A percentile compares a stretch with the other conserved stretches of the same genome.
Evolutionary conservation across 306 rosid genomes (phyloP).

Genomic region (Sicyos edulis): DNA sequence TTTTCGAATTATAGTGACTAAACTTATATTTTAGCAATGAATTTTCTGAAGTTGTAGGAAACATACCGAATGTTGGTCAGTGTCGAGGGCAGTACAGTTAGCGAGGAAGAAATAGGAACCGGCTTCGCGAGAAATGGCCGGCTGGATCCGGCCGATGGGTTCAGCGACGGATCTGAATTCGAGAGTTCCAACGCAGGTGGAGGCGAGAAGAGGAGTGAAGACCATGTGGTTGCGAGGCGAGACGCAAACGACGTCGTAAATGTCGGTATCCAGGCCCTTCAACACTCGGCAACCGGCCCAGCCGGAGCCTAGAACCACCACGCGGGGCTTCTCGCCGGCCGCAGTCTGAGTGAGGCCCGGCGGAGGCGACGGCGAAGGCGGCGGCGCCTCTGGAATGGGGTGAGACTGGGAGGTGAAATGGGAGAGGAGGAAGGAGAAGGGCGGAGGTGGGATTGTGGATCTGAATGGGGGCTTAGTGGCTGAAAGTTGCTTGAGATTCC

Average conservation of each 20-base stretch:
- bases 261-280: constrained; percentile 62
- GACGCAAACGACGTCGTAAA: constrained; percentile 85
- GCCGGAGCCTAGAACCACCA: constrained; percentile 82
- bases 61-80: constrained; percentile 60
- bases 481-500: constrained; percentile 43
- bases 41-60: too few species aligned
- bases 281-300: constrained; percentile 91
- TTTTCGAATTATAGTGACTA: too few species aligned
- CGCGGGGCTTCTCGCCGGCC: constrained; percentile 75
- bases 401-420: constrained; percentile 33
- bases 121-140: constrained; percentile 74
- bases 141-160: constrained; percentile 82
- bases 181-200: constrained; percentile 93
- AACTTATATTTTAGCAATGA: too few species aligned
- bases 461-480: constrained; percentile 28
- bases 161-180: constrained; percentile 92
- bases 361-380: background rate
- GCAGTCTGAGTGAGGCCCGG: constrained; percentile 49
- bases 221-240: constrained; percentile 98
- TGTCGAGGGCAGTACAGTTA: constrained; percentile 47
- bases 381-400: constrained; percentile 24
- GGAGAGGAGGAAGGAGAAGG: constrained; percentile 25
- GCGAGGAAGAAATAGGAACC: constrained; percentile 90
- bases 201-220: constrained; percentile 88
- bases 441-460: constrained; percentile 23